Evolutionary conservation across 2,329 filamentous ascomycete species (phyloP).

Genomic region (Neonectria punicea): DNA sequence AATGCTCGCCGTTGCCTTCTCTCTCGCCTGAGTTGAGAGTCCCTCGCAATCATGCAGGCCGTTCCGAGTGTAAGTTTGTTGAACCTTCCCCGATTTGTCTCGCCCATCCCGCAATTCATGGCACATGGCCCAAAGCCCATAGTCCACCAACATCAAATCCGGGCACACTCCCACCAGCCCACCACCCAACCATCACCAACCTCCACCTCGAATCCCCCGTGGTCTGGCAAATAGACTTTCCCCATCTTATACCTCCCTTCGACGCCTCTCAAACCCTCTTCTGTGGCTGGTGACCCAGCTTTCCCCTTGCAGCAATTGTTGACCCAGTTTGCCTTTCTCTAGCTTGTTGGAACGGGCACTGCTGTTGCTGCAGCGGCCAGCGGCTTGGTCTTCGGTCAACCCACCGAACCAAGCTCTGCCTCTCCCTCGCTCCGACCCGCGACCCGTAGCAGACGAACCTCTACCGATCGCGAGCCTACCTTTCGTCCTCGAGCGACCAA

Average conservation of each 20-base stretch:
- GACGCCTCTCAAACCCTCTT: constrained; percentile 35
- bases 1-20: constrained; percentile 51
- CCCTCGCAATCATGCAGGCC: constrained; percentile 62
- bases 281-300: constrained; percentile 31
- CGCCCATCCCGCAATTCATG: constrained; percentile 16
- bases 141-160: constrained; percentile 29
- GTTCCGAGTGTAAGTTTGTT: constrained; percentile 60
- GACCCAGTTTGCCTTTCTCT: constrained; percentile 34
- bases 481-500: constrained; percentile 41
- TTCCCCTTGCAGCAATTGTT: constrained; percentile 37
- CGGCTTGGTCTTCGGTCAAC: constrained; percentile 69
- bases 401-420: constrained; percentile 53
- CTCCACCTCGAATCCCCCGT: constrained; percentile 36
- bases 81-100: constrained; percentile 27
- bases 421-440: constrained; percentile 41
- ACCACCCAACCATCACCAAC: constrained; percentile 36
- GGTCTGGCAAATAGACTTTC: constrained; percentile 39
- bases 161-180: constrained; percentile 20
- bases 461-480: constrained; percentile 49
- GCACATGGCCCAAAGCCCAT: constrained; percentile 1
- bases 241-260: constrained; percentile 32
- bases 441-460: constrained; percentile 45
- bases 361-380: constrained; percentile 69
- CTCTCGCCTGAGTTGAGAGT: constrained; percentile 52
- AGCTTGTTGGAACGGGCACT: constrained; percentile 72